phyloP scores from a whole-genome alignment of 225 moss, liverwort and hornwort species.

The Thuidium tamariscinum region DNA sequence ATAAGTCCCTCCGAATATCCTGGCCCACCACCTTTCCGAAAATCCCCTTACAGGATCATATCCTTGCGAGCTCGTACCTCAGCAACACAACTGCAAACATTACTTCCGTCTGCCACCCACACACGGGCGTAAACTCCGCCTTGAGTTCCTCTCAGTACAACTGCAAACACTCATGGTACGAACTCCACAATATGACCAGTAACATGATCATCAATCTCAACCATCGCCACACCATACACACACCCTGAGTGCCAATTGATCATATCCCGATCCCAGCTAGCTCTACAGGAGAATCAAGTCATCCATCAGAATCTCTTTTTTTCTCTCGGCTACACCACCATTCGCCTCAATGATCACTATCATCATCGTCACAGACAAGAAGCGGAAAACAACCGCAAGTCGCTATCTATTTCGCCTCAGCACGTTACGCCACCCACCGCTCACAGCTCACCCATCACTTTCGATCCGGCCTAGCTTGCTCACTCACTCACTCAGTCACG shows the following conservation, averaged over 20 bases:
- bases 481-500: background rate
- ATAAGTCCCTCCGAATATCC: background rate
- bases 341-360: slow-evolving; percentile 7
- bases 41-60: background rate
- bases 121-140: slow-evolving; percentile 12
- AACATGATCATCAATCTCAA: background rate
- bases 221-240: background rate
- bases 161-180: slow-evolving; percentile 6
- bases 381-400: background rate
- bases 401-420: background rate
- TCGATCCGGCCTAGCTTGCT: background rate
- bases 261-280: background rate
- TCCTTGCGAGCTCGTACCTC: background rate
- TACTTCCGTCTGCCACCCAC: background rate
- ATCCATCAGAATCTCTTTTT: background rate
- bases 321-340: background rate
- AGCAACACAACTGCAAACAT: background rate
- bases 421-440: slow-evolving; percentile 5
- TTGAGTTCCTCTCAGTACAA: background rate
- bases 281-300: background rate
- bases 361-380: slow-evolving; percentile 11
- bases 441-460: slow-evolving; percentile 8
- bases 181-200: background rate
- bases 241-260: background rate
- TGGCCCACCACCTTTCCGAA: background rate